A percentile compares a stretch with the other conserved stretches of the same genome.
Evolutionary conservation across 208 protist genomes (phyloP).

Genomic region (Leishmania turanica): DNA sequence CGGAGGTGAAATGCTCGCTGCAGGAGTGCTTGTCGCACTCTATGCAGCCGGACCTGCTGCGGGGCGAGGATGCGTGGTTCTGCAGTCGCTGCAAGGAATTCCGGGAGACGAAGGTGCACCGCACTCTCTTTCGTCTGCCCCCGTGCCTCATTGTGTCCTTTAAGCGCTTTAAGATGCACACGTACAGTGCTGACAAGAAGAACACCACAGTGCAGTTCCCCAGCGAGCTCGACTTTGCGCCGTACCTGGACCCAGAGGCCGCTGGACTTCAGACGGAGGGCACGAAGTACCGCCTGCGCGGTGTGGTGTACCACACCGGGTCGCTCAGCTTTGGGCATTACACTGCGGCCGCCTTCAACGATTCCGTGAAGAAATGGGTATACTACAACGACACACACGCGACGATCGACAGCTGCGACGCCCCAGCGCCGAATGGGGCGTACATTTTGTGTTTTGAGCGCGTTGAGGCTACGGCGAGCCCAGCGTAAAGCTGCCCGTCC

Average conservation of each 20-base stretch:
- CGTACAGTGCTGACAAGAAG: slow-evolving; percentile 69
- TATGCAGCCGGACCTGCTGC: slow-evolving; percentile 59
- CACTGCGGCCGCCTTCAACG: slow-evolving; percentile 67
- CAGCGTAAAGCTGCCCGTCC: background rate
- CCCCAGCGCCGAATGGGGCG: slow-evolving; percentile 39
- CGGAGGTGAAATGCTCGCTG: slow-evolving; percentile 44
- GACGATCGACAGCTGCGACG: slow-evolving; percentile 25
- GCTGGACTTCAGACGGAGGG: slow-evolving; percentile 14
- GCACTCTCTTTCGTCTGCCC: slow-evolving; percentile 71
- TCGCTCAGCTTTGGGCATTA: slow-evolving; percentile 84
- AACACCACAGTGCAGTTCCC: slow-evolving; percentile 67
- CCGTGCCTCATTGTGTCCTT: slow-evolving; percentile 78
- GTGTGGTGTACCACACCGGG: slow-evolving; percentile 82
- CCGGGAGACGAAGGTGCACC: slow-evolving; percentile 51
- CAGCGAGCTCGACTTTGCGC: slow-evolving; percentile 48
- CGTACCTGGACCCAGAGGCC: slow-evolving; percentile 63
- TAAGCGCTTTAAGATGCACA: slow-evolving; percentile 79
- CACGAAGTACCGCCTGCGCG: slow-evolving; percentile 64
- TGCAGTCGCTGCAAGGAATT: slow-evolving; percentile 73
- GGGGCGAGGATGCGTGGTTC: slow-evolving; percentile 67
- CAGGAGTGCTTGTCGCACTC: slow-evolving; percentile 43
- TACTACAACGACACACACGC: slow-evolving; percentile 74
- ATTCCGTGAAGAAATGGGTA: slow-evolving; percentile 61
- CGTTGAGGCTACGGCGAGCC: background rate
- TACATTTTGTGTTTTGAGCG: slow-evolving; percentile 86